These are phyloP conservation scores for Euphorbia schlechtendalii DNA, from an alignment of 441 rosid genomes.

Conservation along the genomic window DNA sequence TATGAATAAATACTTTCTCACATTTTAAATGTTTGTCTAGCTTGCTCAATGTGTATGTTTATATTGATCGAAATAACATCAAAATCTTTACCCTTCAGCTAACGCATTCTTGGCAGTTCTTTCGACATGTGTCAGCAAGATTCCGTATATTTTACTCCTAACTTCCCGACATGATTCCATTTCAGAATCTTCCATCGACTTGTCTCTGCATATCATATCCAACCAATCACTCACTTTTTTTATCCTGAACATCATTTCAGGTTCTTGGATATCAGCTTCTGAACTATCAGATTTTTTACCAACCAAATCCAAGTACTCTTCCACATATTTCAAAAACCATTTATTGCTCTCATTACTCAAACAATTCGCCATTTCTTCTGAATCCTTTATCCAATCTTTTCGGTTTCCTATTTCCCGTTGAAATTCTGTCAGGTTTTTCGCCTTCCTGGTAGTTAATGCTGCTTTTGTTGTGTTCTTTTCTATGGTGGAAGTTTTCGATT, in stretches of 20 bases:
- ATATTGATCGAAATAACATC: no score
- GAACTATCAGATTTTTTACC: slow-evolving; percentile 22
- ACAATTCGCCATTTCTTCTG: slow-evolving; percentile 33
- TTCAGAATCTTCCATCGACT: slow-evolving; percentile 31
- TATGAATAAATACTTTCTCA: no score
- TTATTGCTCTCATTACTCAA: slow-evolving; percentile 41
- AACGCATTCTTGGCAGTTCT: slow-evolving; percentile 35
- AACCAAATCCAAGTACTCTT: slow-evolving; percentile 50
- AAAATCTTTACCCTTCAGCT: slow-evolving; percentile 1
- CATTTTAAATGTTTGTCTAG: no score
- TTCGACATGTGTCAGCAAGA: slow-evolving; percentile 64
- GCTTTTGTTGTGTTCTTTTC: slow-evolving; percentile 12
- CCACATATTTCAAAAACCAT: slow-evolving; percentile 51
- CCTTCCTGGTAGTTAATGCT: slow-evolving; percentile 7
- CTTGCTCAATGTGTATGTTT: no score
- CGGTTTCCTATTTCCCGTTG: slow-evolving; percentile 16
- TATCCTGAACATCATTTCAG: slow-evolving; percentile 49
- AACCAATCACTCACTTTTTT: slow-evolving; percentile 70
- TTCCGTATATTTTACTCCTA: slow-evolving; percentile 55
- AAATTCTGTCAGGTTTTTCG: slow-evolving; percentile 18
- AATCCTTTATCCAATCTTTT: slow-evolving; percentile 31
- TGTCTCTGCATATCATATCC: slow-evolving; percentile 28
- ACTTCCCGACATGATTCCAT: slow-evolving; percentile 42
- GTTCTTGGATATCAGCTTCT: slow-evolving; percentile 34
- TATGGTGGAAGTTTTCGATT: not conserved